phyloP scores from a whole-genome alignment of 805 yeast genomes.

The Teunomyces gatunensis region DNA sequence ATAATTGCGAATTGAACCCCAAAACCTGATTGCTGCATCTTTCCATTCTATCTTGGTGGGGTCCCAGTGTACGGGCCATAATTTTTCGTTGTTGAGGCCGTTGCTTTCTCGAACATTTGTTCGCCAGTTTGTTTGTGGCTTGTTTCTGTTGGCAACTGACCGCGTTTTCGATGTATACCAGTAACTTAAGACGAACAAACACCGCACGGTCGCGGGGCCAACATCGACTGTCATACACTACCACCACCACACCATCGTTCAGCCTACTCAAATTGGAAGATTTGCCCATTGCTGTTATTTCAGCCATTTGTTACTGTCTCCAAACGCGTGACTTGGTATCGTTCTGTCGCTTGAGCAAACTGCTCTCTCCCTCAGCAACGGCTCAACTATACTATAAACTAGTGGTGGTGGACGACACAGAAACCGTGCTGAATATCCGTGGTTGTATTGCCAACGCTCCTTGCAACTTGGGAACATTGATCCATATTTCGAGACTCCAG shows the following conservation, averaged over 20 bases:
- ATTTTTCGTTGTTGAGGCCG: not conserved
- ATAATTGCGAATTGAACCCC: not conserved
- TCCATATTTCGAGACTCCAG: constrained; percentile 11
- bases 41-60: not conserved
- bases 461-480: constrained; percentile 18
- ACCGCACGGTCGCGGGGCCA: constrained; percentile 4
- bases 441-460: constrained; percentile 10
- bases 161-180: not conserved
- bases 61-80: not conserved
- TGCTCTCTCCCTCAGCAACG: constrained; percentile 26
- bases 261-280: constrained; percentile 12
- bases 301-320: constrained; percentile 18
- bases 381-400: constrained; percentile 20
- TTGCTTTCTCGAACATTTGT: not conserved
- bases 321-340: constrained; percentile 20
- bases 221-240: not conserved
- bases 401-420: constrained; percentile 15
- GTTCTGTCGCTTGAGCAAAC: constrained; percentile 17
- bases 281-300: constrained; percentile 19
- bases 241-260: not conserved
- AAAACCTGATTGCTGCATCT: not conserved
- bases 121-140: not conserved
- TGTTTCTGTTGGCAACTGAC: not conserved
- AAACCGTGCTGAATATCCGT: constrained; percentile 4
- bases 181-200: constrained; percentile 4